These are phyloP conservation scores for Amesomyces nigricolor DNA, from an alignment of 2,329 filamentous ascomycete genomes.

Conservation along the genomic window DNA sequence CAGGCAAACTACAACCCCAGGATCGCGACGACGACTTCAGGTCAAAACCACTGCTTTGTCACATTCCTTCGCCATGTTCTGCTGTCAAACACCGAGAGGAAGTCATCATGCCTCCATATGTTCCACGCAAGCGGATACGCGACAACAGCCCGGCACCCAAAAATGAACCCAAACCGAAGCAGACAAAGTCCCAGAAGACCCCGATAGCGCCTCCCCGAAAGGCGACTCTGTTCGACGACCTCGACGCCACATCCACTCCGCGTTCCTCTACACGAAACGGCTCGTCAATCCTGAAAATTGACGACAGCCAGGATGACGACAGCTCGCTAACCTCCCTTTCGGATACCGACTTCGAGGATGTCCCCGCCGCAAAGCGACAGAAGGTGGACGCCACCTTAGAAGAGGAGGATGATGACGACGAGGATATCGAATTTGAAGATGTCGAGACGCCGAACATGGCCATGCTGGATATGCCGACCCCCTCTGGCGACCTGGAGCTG, in stretches of 20 bases:
- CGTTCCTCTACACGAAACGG: constrained; percentile 38
- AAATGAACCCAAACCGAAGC: constrained; percentile 25
- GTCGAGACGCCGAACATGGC: constrained; percentile 39
- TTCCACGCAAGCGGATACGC: constrained; percentile 61
- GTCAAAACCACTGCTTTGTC: background rate
- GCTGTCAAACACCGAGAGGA: background rate
- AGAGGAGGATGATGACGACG: constrained; percentile 49
- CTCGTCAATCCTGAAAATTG: constrained; percentile 39
- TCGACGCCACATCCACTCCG: constrained; percentile 47
- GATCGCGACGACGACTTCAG: background rate
- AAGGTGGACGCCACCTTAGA: constrained; percentile 34
- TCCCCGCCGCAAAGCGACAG: constrained; percentile 30
- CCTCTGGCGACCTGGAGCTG: constrained; percentile 66
- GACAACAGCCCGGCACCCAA: constrained; percentile 38
- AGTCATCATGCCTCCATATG: constrained; percentile 58
- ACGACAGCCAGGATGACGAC: constrained; percentile 41
- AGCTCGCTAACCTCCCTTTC: constrained; percentile 47
- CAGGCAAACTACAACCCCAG: background rate
- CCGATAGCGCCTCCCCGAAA: constrained; percentile 40
- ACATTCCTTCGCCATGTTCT: background rate
- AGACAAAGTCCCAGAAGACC: constrained; percentile 27
- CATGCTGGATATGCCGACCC: constrained; percentile 40
- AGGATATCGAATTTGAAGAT: constrained; percentile 60
- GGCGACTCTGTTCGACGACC: constrained; percentile 54
- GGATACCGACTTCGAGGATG: constrained; percentile 53